phyloP scores from a whole-genome alignment of 352 stramenopile species.

The Pythium biforme region DNA sequence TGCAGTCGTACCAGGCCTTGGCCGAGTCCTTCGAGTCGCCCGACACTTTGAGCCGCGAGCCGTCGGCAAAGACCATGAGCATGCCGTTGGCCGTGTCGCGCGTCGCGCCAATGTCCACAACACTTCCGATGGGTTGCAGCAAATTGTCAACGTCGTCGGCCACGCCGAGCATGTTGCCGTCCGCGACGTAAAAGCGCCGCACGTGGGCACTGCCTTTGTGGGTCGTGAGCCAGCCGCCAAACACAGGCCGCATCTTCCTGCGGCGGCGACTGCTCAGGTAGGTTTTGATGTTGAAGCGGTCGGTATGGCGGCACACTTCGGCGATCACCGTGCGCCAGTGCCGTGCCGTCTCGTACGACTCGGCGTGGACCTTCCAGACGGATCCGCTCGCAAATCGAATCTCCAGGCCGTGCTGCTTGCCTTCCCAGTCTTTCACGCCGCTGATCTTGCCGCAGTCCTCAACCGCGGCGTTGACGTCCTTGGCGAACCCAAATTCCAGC shows the following conservation, averaged over 20 bases:
- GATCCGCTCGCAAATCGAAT: conserved; percentile 66
- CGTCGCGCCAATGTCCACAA: conserved; percentile 64
- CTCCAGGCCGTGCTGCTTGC: conserved; percentile 64
- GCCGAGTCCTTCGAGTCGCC: conserved; percentile 70
- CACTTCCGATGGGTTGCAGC: conserved; percentile 57
- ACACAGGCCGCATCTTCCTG: conserved; percentile 68
- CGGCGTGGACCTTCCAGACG: conserved; percentile 66
- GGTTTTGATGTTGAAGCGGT: conserved; percentile 64
- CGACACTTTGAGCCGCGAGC: conserved; percentile 61
- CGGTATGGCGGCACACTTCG: conserved; percentile 42
- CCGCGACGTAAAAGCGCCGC: conserved; percentile 77
- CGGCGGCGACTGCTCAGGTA: conserved; percentile 64
- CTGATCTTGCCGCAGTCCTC: conserved; percentile 57
- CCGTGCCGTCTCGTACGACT: conserved; percentile 78
- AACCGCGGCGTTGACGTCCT: conserved; percentile 70
- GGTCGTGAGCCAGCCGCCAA: conserved; percentile 78
- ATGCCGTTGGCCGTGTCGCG: conserved; percentile 67
- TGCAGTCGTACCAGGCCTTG: conserved; percentile 74
- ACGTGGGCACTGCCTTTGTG: conserved; percentile 40
- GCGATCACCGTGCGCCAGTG: conserved; percentile 68
- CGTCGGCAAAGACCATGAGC: conserved; percentile 58
- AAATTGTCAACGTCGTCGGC: conserved; percentile 82
- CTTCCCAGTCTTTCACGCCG: conserved; percentile 65
- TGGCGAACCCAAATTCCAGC: conserved; percentile 62
- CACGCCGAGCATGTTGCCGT: conserved; percentile 63